phyloP scores from a whole-genome alignment of 345 rosid genomes.

The Salix udensis region DNA sequence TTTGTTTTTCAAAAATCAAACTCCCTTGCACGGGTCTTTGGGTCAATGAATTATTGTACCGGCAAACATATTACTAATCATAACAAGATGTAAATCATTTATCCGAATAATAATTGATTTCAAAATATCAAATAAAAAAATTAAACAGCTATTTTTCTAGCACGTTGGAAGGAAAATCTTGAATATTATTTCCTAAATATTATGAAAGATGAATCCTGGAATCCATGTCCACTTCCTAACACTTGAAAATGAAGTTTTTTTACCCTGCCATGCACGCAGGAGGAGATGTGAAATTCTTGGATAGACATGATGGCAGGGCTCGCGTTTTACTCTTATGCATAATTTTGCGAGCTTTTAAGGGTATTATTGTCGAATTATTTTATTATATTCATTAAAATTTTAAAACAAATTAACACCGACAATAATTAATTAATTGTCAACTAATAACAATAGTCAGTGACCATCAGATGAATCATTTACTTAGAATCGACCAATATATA shows the following conservation, averaged over 20 bases:
- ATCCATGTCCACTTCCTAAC: neutral
- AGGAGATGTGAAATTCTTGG: neutral
- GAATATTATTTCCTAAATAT: neutral
- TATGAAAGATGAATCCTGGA: neutral
- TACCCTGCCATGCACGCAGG: neutral
- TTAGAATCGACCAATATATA: neutral
- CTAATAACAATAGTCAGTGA: neutral
- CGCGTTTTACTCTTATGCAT: neutral
- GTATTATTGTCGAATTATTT: neutral
- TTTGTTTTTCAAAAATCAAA: neutral
- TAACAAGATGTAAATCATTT: no score
- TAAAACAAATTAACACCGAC: neutral
- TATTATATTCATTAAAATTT: neutral
- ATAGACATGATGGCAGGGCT: neutral
- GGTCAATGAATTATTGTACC: neutral
- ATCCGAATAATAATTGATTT: neutral
- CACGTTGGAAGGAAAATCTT: neutral
- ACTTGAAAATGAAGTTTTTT: neutral
- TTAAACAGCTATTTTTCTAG: no score
- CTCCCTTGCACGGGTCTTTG: neutral
- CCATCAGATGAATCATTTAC: neutral
- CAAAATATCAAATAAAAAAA: no score
- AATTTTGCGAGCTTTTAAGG: neutral
- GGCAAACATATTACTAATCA: neutral
- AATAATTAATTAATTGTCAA: neutral